phyloP scores from a whole-genome alignment of 495 filamentous ascomycete genomes.

The Xylaria scruposa region DNA sequence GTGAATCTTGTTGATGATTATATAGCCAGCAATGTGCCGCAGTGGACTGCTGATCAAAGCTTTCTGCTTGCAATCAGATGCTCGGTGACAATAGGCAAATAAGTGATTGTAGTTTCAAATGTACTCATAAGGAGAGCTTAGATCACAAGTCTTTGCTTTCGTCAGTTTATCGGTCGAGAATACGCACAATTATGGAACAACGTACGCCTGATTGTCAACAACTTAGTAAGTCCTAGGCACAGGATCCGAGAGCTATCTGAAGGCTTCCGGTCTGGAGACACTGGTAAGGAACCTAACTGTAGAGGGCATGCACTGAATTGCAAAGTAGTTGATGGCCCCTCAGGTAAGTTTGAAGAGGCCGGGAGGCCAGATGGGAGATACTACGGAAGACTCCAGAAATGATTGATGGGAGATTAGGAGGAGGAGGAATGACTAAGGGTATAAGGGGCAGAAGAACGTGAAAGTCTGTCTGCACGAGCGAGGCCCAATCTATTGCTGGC shows the following conservation, averaged over 20 bases:
- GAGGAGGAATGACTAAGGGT: slow-evolving; percentile 19
- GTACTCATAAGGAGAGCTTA: neutral
- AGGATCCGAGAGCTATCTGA: neutral
- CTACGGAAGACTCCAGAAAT: slow-evolving; percentile 6
- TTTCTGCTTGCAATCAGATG: slow-evolving; percentile 4
- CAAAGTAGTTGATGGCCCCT: neutral
- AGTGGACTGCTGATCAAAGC: slow-evolving; percentile 24
- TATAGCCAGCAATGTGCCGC: neutral
- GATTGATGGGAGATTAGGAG: neutral
- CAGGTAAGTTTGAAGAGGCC: neutral
- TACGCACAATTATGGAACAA: neutral
- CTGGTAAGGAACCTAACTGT: neutral
- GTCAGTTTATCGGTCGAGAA: slow-evolving; percentile 3
- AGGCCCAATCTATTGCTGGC: slow-evolving; percentile 4
- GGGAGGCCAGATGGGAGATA: slow-evolving; percentile 3
- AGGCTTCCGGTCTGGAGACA: neutral
- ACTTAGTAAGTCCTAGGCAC: neutral
- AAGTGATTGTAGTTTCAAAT: slow-evolving; percentile 12
- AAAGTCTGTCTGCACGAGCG: neutral
- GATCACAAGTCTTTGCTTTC: slow-evolving; percentile 12
- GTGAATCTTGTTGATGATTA: neutral
- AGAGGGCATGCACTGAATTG: neutral
- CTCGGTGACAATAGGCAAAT: slow-evolving; percentile 8
- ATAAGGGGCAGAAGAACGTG: slow-evolving; percentile 1
- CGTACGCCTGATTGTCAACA: neutral